Evolutionary conservation across 2,329 filamentous ascomycete genomes (phyloP), one percentile per base, ranked within the genome.

Genomic region (Ceratocystis harringtonii): DNA sequence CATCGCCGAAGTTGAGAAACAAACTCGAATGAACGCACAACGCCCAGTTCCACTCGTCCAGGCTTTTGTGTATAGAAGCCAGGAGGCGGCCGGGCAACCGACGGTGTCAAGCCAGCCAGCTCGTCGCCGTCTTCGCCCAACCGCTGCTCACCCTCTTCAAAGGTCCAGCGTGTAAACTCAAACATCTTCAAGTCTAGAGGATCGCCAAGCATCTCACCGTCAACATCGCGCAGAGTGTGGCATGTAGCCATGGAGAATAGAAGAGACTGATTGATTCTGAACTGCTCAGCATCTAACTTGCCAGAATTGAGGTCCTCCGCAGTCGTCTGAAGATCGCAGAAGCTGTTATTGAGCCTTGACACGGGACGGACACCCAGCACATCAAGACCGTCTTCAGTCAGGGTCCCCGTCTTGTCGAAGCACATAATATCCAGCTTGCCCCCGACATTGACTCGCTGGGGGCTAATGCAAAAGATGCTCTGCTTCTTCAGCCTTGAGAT

Each of bases 101-200:
- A 92, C n/a, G 92, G 94, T 0, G 88, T 86, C 45, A 96, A 80
- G 6, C 86, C 85, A 3, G 82, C 79, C 71, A 87, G 86, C 66
- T 92, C 88, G 60, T 92, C 89, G 22, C 90, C 86, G 62, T 88
- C 84, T 52, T 80, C 80, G 63, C 83, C 83, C 63, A 84, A 83
- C 32, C 80, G 82, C 70, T 92, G 86, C 58, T 85, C 85, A 1
- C 91, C 90, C 77, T 99, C 94, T 73, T 96, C 89, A 70, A 90
- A 99, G 2, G 84, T 83, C 94, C 94, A 99, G 5, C 83, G 82
- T 0, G 94, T 97, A 70, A 96, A 99, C 69, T 96, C 87, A 73
- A 99, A 99, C 94, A 99, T 99, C 73, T 97, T 97, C 66, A 96
- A 80, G 73, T 99, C 94, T 1, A 99, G 79, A 3, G 95, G 94